These are phyloP conservation scores for Xylariaceae sp. DNA, from an alignment of 2,329 filamentous ascomycete species.

Conservation along the genomic window DNA sequence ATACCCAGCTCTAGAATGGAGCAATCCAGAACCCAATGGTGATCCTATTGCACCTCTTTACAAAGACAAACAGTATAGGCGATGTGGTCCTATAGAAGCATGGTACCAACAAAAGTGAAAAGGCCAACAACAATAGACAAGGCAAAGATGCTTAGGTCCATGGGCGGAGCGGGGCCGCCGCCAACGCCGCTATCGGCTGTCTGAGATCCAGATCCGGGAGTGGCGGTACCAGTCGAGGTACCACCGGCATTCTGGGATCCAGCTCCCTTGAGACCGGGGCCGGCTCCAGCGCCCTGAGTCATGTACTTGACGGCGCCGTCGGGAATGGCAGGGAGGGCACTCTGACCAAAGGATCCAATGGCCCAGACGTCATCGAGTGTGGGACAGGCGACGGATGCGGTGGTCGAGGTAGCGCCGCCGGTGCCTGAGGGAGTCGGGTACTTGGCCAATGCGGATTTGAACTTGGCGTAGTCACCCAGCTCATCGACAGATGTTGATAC, in stretches of 20 bases:
- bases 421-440: constrained; percentile 49
- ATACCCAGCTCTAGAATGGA: too few species aligned
- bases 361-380: constrained; percentile 47
- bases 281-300: constrained; percentile 48
- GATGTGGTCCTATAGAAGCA: too few species aligned
- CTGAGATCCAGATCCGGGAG: constrained; percentile 37
- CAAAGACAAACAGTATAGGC: too few species aligned
- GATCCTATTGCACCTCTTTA: too few species aligned
- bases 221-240: constrained; percentile 41
- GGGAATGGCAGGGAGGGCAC: constrained; percentile 50
- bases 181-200: constrained; percentile 31
- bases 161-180: constrained; percentile 29
- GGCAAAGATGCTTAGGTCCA: constrained; percentile 37
- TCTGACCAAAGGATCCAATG: constrained; percentile 40
- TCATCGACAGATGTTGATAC: constrained; percentile 51
- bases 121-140: constrained; percentile 33
- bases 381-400: constrained; percentile 47
- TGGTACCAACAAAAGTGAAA: constrained; percentile 37
- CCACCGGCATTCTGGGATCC: constrained; percentile 52
- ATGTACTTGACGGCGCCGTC: constrained; percentile 47
- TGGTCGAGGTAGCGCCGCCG: constrained; percentile 47
- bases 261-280: constrained; percentile 48
- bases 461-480: constrained; percentile 57
- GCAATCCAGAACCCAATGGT: too few species aligned
- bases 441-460: constrained; percentile 45